Base-by-base conservation (phyloP, 441 rosid species). In the Adansonia grandidieri region DNA sequence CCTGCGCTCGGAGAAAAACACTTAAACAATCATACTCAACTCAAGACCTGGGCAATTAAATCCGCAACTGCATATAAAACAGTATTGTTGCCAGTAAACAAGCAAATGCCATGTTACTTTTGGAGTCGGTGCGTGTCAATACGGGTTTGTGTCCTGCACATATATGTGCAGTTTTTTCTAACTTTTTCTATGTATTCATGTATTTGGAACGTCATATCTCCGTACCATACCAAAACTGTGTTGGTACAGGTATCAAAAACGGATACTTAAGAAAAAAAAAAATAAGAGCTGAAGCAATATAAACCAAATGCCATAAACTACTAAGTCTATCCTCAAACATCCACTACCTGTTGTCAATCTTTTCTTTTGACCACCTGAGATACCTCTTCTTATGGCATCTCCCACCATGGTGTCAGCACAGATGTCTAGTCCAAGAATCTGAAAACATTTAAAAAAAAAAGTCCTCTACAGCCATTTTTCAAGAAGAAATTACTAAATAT, bases 311-410 rank as follows among this genome's bases (percentile, higher is more conserved):
- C 15, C 17, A 68, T n/a, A 19, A 68, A 68, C 11, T 3, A 42
- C 2, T 0, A 47, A 20, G 37, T 71, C 20, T 56, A 72, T 48
- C 50, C 24, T 32, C 32, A 72, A 54, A 24, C 63, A 66, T 72
- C 37, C 24, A 64, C 11, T 85, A 89, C 92, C 91, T 82, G 92
- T 86, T 63, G 91, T 90, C 76, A 90, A 66, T 71, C 92, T 74
- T 79, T 86, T 88, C 84, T 86, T 88, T 74, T 88, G 87, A 73
- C 92, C 92, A 17, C 93, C 92, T 32, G 92, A 90, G 66, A 90
- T 69, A 15, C 93, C 93, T 78, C 91, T 78, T 71, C 84, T 75
- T 89, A 87, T 86, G 54, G 85, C 86, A 85, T 86, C 90, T 20
- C 92, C 90, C 56, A 84, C 89, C 75, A 81, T 28, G 17, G 86